A percentile compares a stretch with the other conserved stretches of the same genome.
Evolutionary conservation across 345 rosid genomes (phyloP).

Genomic region (Pistacia vera): DNA sequence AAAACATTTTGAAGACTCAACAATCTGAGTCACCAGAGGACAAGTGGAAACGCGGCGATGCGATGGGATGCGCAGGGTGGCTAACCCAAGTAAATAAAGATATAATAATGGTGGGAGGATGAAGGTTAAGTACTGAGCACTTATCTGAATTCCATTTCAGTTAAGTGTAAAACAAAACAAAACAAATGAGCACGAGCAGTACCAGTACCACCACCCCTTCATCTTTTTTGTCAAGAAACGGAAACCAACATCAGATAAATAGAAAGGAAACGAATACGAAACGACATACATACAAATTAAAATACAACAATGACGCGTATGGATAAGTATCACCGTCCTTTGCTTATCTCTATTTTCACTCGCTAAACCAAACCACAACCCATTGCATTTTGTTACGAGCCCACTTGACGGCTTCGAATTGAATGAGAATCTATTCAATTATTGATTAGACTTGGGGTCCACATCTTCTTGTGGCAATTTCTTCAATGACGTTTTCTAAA

Average conservation of each 20-base stretch:
- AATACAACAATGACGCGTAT: conserved; percentile 16
- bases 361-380: no score
- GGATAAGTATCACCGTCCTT: conserved; percentile 33
- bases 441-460: conserved; percentile 2
- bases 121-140: background rate
- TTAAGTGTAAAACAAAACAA: no score
- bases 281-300: background rate
- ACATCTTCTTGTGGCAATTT: background rate
- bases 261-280: background rate
- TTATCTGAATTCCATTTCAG: background rate
- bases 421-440: background rate
- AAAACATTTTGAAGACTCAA: background rate
- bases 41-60: conserved; percentile 21
- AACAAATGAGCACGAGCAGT: background rate
- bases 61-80: background rate
- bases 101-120: no score
- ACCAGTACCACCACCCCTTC: background rate
- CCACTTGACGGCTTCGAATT: background rate
- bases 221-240: no score
- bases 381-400: no score
- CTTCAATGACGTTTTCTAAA: background rate
- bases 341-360: background rate
- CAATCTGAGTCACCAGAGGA: background rate
- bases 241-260: background rate
- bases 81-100: no score